Conservation (phyloP, 2,329 filamentous ascomycete species). For the Pseudogymnoascus sp. region DNA sequence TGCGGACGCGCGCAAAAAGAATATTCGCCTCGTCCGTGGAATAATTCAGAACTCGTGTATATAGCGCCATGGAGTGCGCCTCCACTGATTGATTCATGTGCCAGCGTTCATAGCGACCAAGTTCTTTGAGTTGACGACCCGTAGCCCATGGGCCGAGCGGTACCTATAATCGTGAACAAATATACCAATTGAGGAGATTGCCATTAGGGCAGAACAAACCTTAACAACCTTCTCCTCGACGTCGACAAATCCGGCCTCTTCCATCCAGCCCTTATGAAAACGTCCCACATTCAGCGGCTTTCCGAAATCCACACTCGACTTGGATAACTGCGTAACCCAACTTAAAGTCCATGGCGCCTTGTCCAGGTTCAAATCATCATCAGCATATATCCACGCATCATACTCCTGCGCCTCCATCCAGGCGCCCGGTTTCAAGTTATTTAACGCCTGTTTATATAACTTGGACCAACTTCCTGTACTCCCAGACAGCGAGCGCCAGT, state of each 20-base stretch:
- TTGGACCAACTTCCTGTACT: slow-evolving; percentile 44
- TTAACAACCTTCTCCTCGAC: slow-evolving; percentile 18
- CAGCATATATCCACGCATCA: too few species aligned
- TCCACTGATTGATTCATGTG: slow-evolving; percentile 16
- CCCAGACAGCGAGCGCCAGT: slow-evolving; percentile 44
- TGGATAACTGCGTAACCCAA: too few species aligned
- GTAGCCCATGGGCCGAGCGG: slow-evolving; percentile 35
- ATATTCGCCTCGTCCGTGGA: slow-evolving; percentile 14
- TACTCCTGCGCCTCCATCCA: neutral
- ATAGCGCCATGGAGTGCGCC: slow-evolving; percentile 15
- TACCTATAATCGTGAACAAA: slow-evolving; percentile 5
- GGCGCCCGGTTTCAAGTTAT: neutral
- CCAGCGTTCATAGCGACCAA: slow-evolving; percentile 24
- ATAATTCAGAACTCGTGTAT: slow-evolving; percentile 15
- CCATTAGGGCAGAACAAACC: slow-evolving; percentile 1
- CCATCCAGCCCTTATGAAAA: slow-evolving; percentile 10
- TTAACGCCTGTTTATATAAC: slow-evolving; percentile 12
- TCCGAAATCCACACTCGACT: neutral
- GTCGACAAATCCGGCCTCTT: slow-evolving; percentile 21
- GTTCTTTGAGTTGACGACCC: slow-evolving; percentile 31
- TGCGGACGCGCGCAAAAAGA: neutral
- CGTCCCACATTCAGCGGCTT: neutral
- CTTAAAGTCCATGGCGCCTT: too few species aligned
- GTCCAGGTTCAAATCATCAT: too few species aligned
- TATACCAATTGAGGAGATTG: neutral